Evolutionary conservation across 306 rosid genomes (phyloP), one percentile per base, ranked within the genome.

Genomic region (Vigna hirtella): DNA sequence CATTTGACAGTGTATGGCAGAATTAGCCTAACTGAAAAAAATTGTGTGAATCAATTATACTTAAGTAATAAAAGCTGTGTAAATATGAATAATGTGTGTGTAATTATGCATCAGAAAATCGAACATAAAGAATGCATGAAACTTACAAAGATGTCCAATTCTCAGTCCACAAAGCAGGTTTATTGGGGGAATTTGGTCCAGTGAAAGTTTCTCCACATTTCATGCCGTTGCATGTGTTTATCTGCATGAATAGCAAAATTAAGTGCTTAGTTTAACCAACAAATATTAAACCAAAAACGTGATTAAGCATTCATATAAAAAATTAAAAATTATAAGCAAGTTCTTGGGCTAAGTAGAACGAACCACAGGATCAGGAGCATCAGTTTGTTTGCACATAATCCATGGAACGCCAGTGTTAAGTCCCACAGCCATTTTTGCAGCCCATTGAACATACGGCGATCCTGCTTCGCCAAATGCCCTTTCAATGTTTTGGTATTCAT

Each of bases 371-470:
- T 89, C 89, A 42, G 97, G 96, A 67, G 98, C 98, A 34, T 91
- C 98, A 1, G 74, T 66, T 77, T 93, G 91, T 83, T 91, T 89
- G 91, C 98, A 93, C 98, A 93, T 93, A n/a, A 85, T 12, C 97
- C 95, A 90, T 0, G 95, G 93, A 0, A 85, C 93, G 0, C 95
- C 92, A 5, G 94, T 93, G 2, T 84, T 55, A 67, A 93, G 94
- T 72, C 82, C 85, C 38, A 88, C 95, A 0, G 89, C 91, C 97
- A 93, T 90, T 22, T 87, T 72, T 32, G 93, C 97, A 0, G 92
- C 97, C 98, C 90, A 93, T 17, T 20, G 49, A 38, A 91, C 89
- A 81, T 93, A 91, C 0, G 64, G 7, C 0, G 77, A 63, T 56
- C 83, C 93, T 64, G 83, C 84, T 10, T 8, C 3, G 1, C 84